Percentiles rank a stretch among this genome's conserved stretches.
Evolutionary conservation across 345 rosid species (phyloP).

Genomic region (Cochlearia excelsa): DNA sequence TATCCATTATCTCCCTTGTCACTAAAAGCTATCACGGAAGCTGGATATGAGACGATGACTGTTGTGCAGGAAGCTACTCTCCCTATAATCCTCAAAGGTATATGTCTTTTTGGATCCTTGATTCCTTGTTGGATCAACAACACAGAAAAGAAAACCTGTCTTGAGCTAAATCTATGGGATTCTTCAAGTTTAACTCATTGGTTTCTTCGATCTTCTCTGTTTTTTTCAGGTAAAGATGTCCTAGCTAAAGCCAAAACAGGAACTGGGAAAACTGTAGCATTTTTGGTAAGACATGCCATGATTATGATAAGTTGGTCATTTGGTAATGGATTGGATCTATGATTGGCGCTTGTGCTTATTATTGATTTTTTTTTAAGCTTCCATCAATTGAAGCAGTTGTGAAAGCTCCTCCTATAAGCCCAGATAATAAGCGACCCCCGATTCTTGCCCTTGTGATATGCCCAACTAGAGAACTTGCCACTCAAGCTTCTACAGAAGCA

Average conservation of each 20-base stretch:
- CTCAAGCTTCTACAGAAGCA: constrained; percentile 93
- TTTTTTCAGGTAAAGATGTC: constrained; percentile 81
- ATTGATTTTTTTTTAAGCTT: constrained; percentile 50
- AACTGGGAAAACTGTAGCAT: constrained; percentile 83
- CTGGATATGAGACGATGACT: constrained; percentile 91
- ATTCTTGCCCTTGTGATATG: constrained; percentile 80
- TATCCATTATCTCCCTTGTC: constrained; percentile 71
- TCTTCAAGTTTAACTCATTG: not conserved
- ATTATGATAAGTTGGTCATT: constrained; percentile 10
- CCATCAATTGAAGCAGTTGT: constrained; percentile 86
- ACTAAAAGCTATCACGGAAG: constrained; percentile 77
- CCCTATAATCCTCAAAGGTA: constrained; percentile 80
- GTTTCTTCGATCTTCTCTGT: constrained; percentile 1
- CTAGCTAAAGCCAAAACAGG: constrained; percentile 44
- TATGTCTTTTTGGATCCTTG: not conserved
- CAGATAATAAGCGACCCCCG: constrained; percentile 76
- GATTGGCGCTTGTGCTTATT: constrained; percentile 12
- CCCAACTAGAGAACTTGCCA: constrained; percentile 96
- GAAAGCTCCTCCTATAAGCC: constrained; percentile 60
- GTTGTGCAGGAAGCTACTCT: constrained; percentile 94
- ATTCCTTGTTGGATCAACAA: not conserved
- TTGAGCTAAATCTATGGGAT: not conserved
- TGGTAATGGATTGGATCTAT: not conserved
- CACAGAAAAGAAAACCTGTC: not conserved
- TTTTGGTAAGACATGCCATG: constrained; percentile 68